Evolutionary conservation across 2,329 filamentous ascomycete species (phyloP), one percentile per base, ranked within the genome.

Genomic region (Colletotrichum karsti): DNA sequence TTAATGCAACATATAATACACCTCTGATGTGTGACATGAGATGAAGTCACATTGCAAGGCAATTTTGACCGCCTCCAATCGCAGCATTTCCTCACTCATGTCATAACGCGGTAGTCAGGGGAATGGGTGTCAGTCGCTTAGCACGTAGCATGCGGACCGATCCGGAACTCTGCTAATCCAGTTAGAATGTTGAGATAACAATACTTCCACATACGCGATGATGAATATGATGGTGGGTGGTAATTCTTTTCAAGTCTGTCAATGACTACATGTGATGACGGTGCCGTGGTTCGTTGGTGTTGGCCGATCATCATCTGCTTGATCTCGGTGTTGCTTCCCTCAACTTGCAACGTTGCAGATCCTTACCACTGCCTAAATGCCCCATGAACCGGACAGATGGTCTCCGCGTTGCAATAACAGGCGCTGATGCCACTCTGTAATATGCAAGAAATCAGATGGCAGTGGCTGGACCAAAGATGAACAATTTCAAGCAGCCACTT

Each of bases 391-490:
- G 7, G 4, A 10, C 26, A 18, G 20, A 48, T 55, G 50, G 26
- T 18, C 20, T 41, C 13, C 5, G 20, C n/a, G 9, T n/a, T 35
- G 18, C 24, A 24, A 10, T 12, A 4, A 1, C 26, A 41, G 28
- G 20, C 58, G 30, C 57, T 3, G 12, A 63, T 56, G 35, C 50
- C 18, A 67, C 41, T 46, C 26, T 51, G 35, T 18, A 56, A 67
- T 63, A 67, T 63, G 63, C 63, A 63, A 20, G 50, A 10, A 41
- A 67, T 67, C 63, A 67, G 50, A 67, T 63, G 63, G 63, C 63
- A 35, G 50, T 50, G 24, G 41, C 41, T 35, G 48, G 39, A 13
- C 6, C 28, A 24, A 10, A 8, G 6, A 2, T 5, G 15, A 30
- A 15, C 1, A 22, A n/a, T 42, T n/a, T 33, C 18, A 10, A 26